Percentiles rank a stretch among this genome's conserved stretches.
Conservation (phyloP, 1,139 yeast genomes). For the Candida freyschussii region DNA sequence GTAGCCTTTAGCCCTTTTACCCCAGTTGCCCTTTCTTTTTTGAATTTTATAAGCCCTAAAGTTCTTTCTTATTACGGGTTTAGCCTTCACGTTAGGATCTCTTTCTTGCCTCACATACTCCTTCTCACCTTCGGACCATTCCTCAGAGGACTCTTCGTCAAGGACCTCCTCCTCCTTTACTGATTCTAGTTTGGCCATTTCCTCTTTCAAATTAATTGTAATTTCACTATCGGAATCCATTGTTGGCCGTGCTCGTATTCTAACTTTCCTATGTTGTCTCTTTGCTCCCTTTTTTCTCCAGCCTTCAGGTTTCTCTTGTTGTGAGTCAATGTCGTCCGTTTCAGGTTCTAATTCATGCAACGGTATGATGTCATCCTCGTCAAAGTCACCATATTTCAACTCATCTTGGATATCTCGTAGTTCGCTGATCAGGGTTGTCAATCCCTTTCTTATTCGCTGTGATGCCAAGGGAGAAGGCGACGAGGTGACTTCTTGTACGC, state of each 20-base stretch:
- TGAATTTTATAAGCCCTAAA: constrained; percentile 23
- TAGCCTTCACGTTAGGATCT: constrained; percentile 5
- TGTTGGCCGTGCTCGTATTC: constrained; percentile 41
- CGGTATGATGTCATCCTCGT: constrained; percentile 16
- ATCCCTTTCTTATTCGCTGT: constrained; percentile 28
- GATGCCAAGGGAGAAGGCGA: constrained; percentile 30
- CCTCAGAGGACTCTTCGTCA: constrained; percentile 16
- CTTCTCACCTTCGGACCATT: constrained; percentile 27
- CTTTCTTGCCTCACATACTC: constrained; percentile 27
- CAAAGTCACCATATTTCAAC: constrained; percentile 23
- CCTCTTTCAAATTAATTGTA: constrained; percentile 15
- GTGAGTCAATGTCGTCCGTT: constrained; percentile 11
- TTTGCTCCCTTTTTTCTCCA: constrained; percentile 40
- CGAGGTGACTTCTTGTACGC: constrained; percentile 7
- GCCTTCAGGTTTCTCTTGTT: constrained; percentile 11
- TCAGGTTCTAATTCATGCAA: constrained; percentile 18
- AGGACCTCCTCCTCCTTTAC: constrained; percentile 4
- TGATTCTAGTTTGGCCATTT: constrained; percentile 11
- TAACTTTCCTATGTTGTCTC: constrained; percentile 59
- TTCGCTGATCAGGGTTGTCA: constrained; percentile 39
- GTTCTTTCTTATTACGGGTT: constrained; percentile 14
- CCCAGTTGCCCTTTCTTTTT: constrained; percentile 18
- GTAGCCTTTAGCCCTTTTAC: constrained; percentile 20
- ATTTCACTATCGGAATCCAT: constrained; percentile 13
- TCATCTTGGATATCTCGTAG: constrained; percentile 29